These are phyloP conservation scores for Phylloporus rhodoxanthus DNA, from an alignment of 768 basidiomycete genomes.

Conservation along the genomic window DNA sequence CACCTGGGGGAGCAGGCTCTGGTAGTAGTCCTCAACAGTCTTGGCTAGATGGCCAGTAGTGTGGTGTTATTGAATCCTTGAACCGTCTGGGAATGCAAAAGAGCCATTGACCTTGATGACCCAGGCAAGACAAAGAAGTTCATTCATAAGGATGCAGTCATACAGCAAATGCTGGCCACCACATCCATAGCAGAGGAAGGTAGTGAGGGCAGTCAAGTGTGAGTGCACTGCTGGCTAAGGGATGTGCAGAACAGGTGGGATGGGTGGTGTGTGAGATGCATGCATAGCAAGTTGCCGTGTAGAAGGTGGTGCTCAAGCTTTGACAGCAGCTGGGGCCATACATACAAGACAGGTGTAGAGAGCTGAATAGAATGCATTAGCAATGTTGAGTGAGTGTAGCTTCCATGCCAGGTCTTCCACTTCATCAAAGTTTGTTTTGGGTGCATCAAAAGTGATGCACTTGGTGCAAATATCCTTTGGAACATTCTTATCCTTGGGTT, in stretches of 20 bases:
- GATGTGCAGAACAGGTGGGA: neutral
- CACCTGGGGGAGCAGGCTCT: no score
- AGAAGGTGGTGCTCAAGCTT: neutral
- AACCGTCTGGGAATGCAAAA: neutral
- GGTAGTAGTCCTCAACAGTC: no score
- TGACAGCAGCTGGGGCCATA: neutral
- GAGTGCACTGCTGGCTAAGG: neutral
- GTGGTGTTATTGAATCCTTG: no score
- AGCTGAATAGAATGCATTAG: neutral
- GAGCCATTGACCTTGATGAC: neutral
- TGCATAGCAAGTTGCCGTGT: neutral
- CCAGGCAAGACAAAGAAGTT: no score
- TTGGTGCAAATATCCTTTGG: neutral
- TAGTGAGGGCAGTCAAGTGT: neutral
- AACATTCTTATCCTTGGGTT: neutral
- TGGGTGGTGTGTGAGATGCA: neutral
- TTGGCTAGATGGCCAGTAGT: no score
- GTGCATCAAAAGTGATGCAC: neutral
- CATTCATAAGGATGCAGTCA: neutral
- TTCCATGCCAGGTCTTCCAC: neutral
- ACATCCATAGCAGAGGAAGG: neutral
- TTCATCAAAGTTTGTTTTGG: neutral
- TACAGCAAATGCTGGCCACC: neutral
- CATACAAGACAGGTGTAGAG: neutral
- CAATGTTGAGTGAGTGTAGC: neutral